Conservation (phyloP, 305 asterid species). For the Ilex paraguariensis region DNA sequence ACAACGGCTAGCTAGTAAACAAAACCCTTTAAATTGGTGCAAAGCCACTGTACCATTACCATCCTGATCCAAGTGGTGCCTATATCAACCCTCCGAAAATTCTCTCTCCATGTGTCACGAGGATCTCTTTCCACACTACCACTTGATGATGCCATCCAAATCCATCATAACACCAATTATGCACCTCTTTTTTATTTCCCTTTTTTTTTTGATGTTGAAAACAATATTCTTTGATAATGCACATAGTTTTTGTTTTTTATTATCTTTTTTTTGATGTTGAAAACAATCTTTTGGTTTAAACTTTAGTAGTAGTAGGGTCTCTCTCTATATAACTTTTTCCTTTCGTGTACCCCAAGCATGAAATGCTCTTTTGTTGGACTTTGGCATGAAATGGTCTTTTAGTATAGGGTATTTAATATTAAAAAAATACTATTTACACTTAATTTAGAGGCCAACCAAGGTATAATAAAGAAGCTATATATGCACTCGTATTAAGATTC, state of each 20-base stretch:
- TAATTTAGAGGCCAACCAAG: not conserved
- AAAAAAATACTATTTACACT: not conserved
- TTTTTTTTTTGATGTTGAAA: conserved; percentile 1
- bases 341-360: conserved; percentile 26
- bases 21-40: conserved; percentile 5
- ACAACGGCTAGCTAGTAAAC: conserved; percentile 11
- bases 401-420: not conserved
- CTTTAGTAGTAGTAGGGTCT: conserved; percentile 5
- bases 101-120: conserved; percentile 12
- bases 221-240: too few species aligned
- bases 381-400: not conserved
- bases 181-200: not conserved
- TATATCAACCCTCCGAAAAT: conserved; percentile 8
- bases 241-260: too few species aligned
- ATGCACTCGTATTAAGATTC: too few species aligned
- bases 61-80: conserved; percentile 22
- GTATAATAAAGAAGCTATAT: too few species aligned
- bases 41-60: conserved; percentile 1
- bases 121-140: conserved; percentile 12
- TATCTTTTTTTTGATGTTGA: not conserved
- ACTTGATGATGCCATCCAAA: conserved; percentile 2
- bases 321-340: conserved; percentile 7
- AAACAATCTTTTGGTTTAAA: conserved; percentile 11
- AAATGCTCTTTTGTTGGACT: conserved; percentile 4
- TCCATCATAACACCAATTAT: conserved; percentile 7